Conservation (phyloP, 805 yeast genomes). For the Wickerhamiella lipophila region DNA sequence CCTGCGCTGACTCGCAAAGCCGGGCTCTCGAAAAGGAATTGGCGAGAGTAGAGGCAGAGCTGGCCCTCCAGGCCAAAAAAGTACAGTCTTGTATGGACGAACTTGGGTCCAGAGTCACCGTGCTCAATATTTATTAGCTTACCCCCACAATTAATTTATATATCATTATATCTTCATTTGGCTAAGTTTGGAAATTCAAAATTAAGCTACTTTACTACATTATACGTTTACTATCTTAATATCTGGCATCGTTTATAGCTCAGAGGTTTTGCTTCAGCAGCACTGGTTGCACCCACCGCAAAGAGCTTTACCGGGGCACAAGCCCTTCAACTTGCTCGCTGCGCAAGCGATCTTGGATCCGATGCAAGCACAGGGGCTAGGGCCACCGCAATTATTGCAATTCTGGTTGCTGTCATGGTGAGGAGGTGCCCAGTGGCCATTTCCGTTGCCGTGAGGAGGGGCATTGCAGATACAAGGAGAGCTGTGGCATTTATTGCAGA, state of each 20-base stretch:
- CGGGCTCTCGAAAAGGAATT: conserved; percentile 8
- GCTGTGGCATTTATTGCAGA: neutral
- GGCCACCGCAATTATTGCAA: neutral
- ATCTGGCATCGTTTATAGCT: neutral
- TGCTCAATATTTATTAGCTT: conserved; percentile 5
- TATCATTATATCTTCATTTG: neutral
- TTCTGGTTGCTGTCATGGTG: neutral
- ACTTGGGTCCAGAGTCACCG: neutral
- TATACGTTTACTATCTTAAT: conserved; percentile 1
- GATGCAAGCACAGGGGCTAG: conserved; percentile 6
- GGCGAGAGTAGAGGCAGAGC: conserved; percentile 25
- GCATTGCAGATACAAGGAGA: neutral
- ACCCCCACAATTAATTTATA: neutral
- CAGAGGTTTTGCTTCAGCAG: neutral
- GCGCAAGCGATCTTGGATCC: neutral
- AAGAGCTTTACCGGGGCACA: conserved; percentile 7
- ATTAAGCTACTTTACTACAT: too few species aligned
- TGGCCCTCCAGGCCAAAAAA: conserved; percentile 32
- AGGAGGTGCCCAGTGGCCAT: neutral
- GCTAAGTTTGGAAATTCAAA: too few species aligned
- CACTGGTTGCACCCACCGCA: conserved; percentile 9
- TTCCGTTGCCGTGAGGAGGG: neutral
- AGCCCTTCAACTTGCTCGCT: neutral
- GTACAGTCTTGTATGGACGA: conserved; percentile 19
- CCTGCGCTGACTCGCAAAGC: conserved; percentile 13